Evolutionary conservation across 73 alveolate species (phyloP).

Genomic region (Paramecium biaurelia): DNA sequence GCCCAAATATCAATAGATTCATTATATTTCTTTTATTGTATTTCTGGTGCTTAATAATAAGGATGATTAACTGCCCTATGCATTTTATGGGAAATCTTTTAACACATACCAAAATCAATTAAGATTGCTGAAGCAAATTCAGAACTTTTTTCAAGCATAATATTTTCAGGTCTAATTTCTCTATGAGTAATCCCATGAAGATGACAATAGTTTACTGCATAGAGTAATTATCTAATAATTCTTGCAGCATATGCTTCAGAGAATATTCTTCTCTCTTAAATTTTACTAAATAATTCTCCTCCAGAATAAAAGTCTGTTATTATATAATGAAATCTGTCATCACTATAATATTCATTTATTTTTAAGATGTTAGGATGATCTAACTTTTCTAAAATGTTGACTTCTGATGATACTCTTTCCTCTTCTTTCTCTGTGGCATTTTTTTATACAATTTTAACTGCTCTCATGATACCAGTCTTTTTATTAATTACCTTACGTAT

Average conservation of each 20-base stretch:
- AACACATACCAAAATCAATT: conserved; percentile 62
- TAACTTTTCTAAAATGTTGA: background rate
- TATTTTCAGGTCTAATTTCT: conserved; percentile 82
- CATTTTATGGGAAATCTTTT: background rate
- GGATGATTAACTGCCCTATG: background rate
- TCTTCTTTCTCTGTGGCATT: background rate
- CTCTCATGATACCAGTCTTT: conserved; percentile 57
- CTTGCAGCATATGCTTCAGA: conserved; percentile 61
- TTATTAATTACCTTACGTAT: conserved; percentile 43
- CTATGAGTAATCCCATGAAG: conserved; percentile 75
- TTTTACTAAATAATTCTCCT: conserved; percentile 58
- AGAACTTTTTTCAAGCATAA: conserved; percentile 63
- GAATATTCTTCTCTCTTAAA: background rate
- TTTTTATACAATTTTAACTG: conserved; percentile 46
- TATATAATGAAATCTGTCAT: conserved; percentile 34
- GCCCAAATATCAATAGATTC: conserved; percentile 80
- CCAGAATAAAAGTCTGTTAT: conserved; percentile 67
- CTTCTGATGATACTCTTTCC: conserved; percentile 22
- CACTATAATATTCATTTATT: conserved; percentile 58
- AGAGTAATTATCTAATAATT: conserved; percentile 67
- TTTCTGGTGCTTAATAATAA: conserved; percentile 72
- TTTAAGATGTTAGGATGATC: conserved; percentile 63
- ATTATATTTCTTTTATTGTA: conserved; percentile 53
- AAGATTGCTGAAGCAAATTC: conserved; percentile 31
- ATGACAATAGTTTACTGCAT: conserved; percentile 81